Base-by-base conservation (phyloP, 2,329 filamentous ascomycete genomes). In the Alternaria ethzedia region DNA sequence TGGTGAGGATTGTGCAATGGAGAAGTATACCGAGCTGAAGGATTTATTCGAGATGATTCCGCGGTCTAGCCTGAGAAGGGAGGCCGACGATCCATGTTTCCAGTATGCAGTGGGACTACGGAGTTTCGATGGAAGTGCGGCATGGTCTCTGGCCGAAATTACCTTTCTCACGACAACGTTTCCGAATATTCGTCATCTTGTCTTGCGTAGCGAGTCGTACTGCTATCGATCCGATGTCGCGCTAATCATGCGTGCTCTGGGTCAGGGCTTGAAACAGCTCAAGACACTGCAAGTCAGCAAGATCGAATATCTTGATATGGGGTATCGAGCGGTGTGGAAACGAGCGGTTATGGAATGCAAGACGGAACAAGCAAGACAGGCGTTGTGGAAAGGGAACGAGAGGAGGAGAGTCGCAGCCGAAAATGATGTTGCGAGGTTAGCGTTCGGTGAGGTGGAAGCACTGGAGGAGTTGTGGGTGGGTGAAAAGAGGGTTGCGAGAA, bases 391-490 rank as follows among this genome's bases (percentile, higher is more conserved):
- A 11, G 57, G 62, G 11, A 67, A 65, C 21, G 70, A 72, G 49
- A 43, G 28, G 1, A 28, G 54, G 13, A 54, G 70, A 26, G 70
- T 72, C 2, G 57, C 57, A 8, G 63, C 57, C 1, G 70, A 70
- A 51, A 70, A 72, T n/a, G 28, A 49, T 1, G 64, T 72, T 25
- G 70, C 32, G 23, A 44, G 68, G 11, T 25, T 58, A 8, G 69
- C 64, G 0, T 71, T 71, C n/a, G 54, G 25, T 5, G 51, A n/a
- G 1, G 63, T 69, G 5, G 36, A 20, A 6, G n/a, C 47, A 7
- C 36, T 72, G 26, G 25, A 43, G 13, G 70, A 69, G 36, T 55
- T 58, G 28, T 68, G 70, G 68, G 43, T 72, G 20, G 70, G 68
- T 8, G 61, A 65, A 17, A 63, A 63, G 28, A 59, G 69, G 41